Conservation (phyloP, 352 stramenopile genomes). For the Globisporangium megalacanthum region DNA sequence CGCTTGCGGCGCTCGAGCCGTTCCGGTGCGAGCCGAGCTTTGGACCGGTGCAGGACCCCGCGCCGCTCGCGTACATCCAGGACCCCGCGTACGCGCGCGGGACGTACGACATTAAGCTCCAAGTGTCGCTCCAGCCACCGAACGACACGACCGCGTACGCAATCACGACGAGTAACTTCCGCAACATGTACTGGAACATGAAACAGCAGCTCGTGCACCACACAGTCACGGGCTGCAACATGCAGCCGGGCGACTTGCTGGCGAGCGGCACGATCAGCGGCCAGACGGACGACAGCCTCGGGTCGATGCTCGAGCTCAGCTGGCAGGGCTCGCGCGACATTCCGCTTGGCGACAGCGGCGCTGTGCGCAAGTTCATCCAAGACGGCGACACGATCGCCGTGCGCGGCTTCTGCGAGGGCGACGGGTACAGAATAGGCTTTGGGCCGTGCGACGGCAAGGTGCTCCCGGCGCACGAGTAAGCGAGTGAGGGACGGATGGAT, state of each 20-base stretch:
- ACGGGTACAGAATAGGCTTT: constrained; percentile 94
- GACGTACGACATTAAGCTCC: constrained; percentile 89
- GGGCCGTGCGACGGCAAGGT: constrained; percentile 90
- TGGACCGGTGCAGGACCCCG: constrained; percentile 78
- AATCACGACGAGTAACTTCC: constrained; percentile 93
- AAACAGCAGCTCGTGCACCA: constrained; percentile 97
- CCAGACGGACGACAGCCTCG: constrained; percentile 79
- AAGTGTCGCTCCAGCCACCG: constrained; percentile 62
- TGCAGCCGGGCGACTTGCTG: constrained; percentile 93
- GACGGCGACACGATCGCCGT: constrained; percentile 94
- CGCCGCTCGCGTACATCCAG: constrained; percentile 91
- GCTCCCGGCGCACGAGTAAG: constrained; percentile 74
- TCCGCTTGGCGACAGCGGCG: constrained; percentile 56
- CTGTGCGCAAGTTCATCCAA: constrained; percentile 92
- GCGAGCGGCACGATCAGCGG: constrained; percentile 95
- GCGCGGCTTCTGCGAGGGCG: constrained; percentile 88
- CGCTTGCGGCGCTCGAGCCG: constrained; percentile 91
- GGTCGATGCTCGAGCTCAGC: constrained; percentile 95
- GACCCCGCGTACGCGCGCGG: constrained; percentile 87
- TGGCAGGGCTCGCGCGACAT: constrained; percentile 91
- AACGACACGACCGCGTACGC: constrained; percentile 41
- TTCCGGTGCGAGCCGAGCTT: constrained; percentile 91
- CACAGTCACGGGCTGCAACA: constrained; percentile 95
- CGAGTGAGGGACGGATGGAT: not conserved
- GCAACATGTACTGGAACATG: constrained; percentile 97